Evolutionary conservation across 495 filamentous ascomycete species (phyloP).

Genomic region (Lasiosphaeria hispida): DNA sequence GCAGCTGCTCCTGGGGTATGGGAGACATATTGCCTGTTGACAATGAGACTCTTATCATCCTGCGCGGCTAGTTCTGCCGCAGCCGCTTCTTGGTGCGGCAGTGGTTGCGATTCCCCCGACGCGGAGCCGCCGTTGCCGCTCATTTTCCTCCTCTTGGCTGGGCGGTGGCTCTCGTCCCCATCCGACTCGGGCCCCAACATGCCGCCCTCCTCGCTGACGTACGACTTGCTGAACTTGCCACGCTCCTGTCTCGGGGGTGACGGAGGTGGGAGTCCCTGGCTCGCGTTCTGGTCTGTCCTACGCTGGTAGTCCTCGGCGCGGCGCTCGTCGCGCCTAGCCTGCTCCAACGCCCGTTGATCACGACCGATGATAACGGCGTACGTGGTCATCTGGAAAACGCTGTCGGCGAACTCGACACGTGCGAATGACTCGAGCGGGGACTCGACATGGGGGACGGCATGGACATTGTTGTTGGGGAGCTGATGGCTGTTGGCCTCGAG

Average conservation of each 20-base stretch:
- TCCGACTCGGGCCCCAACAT: slow-evolving; percentile 52
- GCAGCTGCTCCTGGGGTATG: slow-evolving; percentile 48
- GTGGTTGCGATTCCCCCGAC: slow-evolving; percentile 17
- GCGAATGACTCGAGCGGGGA: slow-evolving; percentile 50
- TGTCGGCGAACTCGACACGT: slow-evolving; percentile 50
- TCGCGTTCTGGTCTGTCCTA: slow-evolving; percentile 35
- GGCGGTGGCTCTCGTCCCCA: slow-evolving; percentile 39
- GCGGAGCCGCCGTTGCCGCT: slow-evolving; percentile 22
- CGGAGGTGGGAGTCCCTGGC: slow-evolving; percentile 40
- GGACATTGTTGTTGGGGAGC: slow-evolving; percentile 7
- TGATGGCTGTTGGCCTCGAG: slow-evolving; percentile 11
- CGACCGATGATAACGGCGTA: slow-evolving; percentile 51
- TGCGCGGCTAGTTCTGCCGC: slow-evolving; percentile 13
- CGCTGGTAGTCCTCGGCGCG: slow-evolving; percentile 37
- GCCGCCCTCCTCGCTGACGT: slow-evolving; percentile 52
- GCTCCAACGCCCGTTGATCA: slow-evolving; percentile 44
- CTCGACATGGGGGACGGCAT: slow-evolving; percentile 21
- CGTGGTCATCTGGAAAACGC: slow-evolving; percentile 52
- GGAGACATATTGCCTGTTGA: slow-evolving; percentile 49
- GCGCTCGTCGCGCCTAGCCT: slow-evolving; percentile 43
- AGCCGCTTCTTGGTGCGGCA: slow-evolving; percentile 2
- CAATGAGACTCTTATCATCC: slow-evolving; percentile 32
- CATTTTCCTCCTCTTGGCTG: slow-evolving; percentile 39
- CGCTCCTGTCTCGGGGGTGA: slow-evolving; percentile 37
- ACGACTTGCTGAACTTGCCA: slow-evolving; percentile 51